Conservation (phyloP, 2,329 filamentous ascomycete genomes). For the Ophiostoma novo-ulmi region DNA sequence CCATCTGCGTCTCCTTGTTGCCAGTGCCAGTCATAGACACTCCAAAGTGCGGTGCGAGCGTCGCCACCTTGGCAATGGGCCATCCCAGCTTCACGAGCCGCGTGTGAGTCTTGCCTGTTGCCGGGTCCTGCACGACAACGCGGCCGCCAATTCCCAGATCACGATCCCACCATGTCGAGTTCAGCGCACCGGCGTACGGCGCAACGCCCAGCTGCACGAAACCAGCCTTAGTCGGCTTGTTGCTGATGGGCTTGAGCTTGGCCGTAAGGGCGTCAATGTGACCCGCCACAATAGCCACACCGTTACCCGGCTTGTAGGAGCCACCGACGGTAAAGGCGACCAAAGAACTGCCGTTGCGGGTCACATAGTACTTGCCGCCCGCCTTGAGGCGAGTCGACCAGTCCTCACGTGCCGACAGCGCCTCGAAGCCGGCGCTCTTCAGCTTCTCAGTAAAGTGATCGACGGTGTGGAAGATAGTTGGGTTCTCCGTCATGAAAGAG, state of each 20-base stretch:
- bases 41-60: conserved; percentile 90
- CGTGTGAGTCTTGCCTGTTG: conserved; percentile 68
- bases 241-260: conserved; percentile 84
- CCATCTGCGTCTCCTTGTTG: conserved; percentile 89
- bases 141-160: conserved; percentile 87
- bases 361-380: conserved; percentile 50
- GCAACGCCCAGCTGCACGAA: conserved; percentile 88
- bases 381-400: conserved; percentile 69
- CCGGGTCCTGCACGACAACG: conserved; percentile 71
- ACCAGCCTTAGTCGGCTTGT: conserved; percentile 75
- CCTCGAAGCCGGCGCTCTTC: conserved; percentile 64
- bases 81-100: conserved; percentile 88
- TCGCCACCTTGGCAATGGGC: conserved; percentile 88
- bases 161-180: conserved; percentile 93
- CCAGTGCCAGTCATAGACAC: conserved; percentile 60
- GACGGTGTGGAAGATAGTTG: conserved; percentile 90
- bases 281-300: conserved; percentile 58
- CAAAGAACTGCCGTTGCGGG: conserved; percentile 36
- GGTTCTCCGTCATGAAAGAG: conserved; percentile 81
- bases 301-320: conserved; percentile 36
- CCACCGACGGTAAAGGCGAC: conserved; percentile 38
- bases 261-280: conserved; percentile 92
- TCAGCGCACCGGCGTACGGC: conserved; percentile 83
- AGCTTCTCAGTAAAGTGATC: conserved; percentile 71
- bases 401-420: conserved; percentile 70